Evolutionary conservation across 495 filamentous ascomycete genomes (phyloP).

Genomic region (Aspergillus sclerotiicarbonarius): DNA sequence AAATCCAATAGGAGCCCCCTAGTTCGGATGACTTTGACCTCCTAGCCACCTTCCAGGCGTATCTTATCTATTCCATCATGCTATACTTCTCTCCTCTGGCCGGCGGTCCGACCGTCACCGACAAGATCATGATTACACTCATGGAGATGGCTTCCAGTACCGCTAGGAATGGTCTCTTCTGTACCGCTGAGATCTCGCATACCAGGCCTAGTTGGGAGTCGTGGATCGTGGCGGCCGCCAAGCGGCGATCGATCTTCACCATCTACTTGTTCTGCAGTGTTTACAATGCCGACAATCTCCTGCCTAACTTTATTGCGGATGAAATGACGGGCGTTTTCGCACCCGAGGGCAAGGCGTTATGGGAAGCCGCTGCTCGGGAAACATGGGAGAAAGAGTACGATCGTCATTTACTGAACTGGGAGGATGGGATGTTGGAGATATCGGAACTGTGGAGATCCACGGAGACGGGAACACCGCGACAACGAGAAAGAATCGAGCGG

Average conservation of each 20-base stretch:
- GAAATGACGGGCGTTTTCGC: conserved; percentile 35
- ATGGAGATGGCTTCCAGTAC: conserved; percentile 45
- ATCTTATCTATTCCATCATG: conserved; percentile 46
- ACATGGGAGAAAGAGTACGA: conserved; percentile 43
- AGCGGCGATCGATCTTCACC: conserved; percentile 42
- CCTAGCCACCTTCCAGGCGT: conserved; percentile 47
- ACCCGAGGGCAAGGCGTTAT: conserved; percentile 34
- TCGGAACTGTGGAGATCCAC: conserved; percentile 40
- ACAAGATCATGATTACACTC: conserved; percentile 41
- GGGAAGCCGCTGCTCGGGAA: conserved; percentile 32
- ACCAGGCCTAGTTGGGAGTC: conserved; percentile 46
- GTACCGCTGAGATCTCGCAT: conserved; percentile 32
- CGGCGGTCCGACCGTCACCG: conserved; percentile 21
- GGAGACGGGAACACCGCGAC: conserved; percentile 14
- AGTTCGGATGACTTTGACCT: conserved; percentile 28
- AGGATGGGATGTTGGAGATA: conserved; percentile 37
- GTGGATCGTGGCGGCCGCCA: conserved; percentile 48
- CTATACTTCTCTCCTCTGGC: conserved; percentile 35
- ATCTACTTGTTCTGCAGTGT: conserved; percentile 52
- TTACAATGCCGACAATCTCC: conserved; percentile 33
- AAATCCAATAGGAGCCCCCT: conserved; percentile 2
- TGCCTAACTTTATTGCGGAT: conserved; percentile 42
- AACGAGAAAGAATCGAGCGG: conserved; percentile 22
- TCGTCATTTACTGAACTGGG: conserved; percentile 36
- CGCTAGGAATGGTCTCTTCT: conserved; percentile 38